Base-by-base conservation (phyloP, 768 basidiomycete genomes). In the Serendipita indica region DNA sequence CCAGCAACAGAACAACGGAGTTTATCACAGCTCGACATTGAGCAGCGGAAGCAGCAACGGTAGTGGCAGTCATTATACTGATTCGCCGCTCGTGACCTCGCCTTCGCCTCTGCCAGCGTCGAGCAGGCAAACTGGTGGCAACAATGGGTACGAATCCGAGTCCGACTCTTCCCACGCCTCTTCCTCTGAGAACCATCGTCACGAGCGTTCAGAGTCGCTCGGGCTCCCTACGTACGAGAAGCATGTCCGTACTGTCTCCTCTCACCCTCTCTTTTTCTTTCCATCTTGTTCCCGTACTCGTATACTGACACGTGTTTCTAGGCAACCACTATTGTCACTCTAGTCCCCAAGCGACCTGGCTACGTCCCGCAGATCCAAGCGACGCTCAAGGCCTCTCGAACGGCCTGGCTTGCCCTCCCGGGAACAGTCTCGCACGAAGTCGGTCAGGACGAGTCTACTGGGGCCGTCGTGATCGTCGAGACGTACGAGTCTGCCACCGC, bases 151-250 rank as follows among this genome's bases (percentile, higher is more conserved):
- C 27, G 41, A 28, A 22, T 18, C 20, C 49, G 10, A 18, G 20
- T 7, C 22, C 7, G 2, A 18, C 22, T 18, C 49, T 16, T 10
- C 49, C 7, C 20, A 18, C 7, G 10, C 49, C n/a, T 54, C 49
- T 33, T 27, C 49, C 32, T 22, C 10, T 20, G 13, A 14, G 10
- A 14, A 14, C 10, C 7, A 7, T n/a, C 7, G 10, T 33, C 49
- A 54, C 22, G 20, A 7, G 10, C 20, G 49, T 16, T 22, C 49
- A 20, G 49, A 54, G 22, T 54, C 49, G 22, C 49, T 54, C 49
- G 49, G 49, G n/a, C 49, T 54, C 3, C 49, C 49, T 16, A 27
- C 49, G 16, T 54, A 54, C 30, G 49, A 54, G 49, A 54, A 54
- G 49, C 49, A 54, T 54, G 49, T 54, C 20, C 49, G 49, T 54